Conservation (phyloP, 768 basidiomycete species). For the Tricholoma matsutake region DNA sequence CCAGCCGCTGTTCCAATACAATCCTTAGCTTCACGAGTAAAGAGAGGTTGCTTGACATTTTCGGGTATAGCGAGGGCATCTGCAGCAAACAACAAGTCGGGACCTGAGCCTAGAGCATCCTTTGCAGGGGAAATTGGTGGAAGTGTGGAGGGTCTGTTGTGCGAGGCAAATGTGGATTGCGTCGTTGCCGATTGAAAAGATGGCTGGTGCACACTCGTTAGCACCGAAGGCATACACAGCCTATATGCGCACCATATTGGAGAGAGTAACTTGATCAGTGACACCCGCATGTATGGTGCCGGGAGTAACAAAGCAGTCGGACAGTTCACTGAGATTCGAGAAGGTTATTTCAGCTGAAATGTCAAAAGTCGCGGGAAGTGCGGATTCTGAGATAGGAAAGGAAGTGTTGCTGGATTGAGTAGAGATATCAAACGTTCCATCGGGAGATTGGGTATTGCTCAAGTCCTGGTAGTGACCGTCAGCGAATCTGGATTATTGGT, state of each 20-base stretch:
- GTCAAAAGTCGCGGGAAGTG: conserved; percentile 26
- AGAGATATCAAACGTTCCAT: neutral
- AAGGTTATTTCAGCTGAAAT: conserved; percentile 12
- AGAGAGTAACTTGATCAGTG: neutral
- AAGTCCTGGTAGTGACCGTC: neutral
- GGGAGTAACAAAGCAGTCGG: conserved; percentile 4
- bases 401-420: conserved; percentile 18
- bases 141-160: neutral
- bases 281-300: neutral
- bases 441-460: neutral
- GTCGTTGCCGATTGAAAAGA: neutral
- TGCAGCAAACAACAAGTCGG: neutral
- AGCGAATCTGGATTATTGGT: neutral
- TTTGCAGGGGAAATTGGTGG: neutral
- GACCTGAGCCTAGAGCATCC: neutral
- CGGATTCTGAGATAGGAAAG: conserved; percentile 24
- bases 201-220: neutral
- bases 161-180: neutral
- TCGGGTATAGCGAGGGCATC: neutral
- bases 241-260: conserved; percentile 12
- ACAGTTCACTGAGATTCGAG: conserved; percentile 5
- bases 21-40: neutral
- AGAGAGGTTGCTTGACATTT: neutral
- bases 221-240: neutral
- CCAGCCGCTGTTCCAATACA: neutral